Conservation (phyloP, 768 basidiomycete genomes). For the Chalciporus chontae region DNA sequence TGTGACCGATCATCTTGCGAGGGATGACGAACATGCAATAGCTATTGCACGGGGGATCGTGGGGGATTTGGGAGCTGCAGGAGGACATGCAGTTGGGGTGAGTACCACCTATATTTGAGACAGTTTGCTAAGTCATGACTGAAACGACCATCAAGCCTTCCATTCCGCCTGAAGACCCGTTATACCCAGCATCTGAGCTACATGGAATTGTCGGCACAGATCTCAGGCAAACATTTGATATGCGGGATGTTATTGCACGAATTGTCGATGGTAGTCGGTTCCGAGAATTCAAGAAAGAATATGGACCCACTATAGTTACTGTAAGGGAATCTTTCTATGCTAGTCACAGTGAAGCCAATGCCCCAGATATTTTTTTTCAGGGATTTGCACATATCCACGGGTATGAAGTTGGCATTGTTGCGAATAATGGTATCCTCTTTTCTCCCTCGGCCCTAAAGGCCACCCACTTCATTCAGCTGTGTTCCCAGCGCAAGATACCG, state of each 20-base stretch:
- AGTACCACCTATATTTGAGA: constrained; percentile 28
- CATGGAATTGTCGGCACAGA: constrained; percentile 93
- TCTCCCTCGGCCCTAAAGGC: constrained; percentile 92
- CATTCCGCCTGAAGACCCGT: constrained; percentile 60
- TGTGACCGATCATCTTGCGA: constrained; percentile 84
- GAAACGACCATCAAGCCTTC: constrained; percentile 44
- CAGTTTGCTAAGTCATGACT: constrained; percentile 2
- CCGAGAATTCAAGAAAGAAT: constrained; percentile 95
- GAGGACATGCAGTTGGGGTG: constrained; percentile 48
- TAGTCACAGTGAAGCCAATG: constrained; percentile 3
- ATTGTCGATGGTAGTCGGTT: constrained; percentile 90
- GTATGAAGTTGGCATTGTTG: constrained; percentile 86
- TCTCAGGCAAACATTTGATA: constrained; percentile 83
- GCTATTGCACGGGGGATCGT: constrained; percentile 73
- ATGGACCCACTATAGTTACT: constrained; percentile 86
- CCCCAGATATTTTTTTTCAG: constrained; percentile 32
- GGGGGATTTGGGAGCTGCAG: constrained; percentile 69
- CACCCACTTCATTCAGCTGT: constrained; percentile 92
- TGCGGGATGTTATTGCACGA: constrained; percentile 90
- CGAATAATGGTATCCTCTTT: constrained; percentile 93
- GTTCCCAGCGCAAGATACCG: constrained; percentile 87
- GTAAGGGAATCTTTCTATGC: constrained; percentile 38
- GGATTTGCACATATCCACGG: constrained; percentile 90
- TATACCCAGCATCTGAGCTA: constrained; percentile 78
- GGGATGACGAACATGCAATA: constrained; percentile 83